These are phyloP conservation scores for Ogataea salicorniae DNA, from an alignment of 805 yeast genomes.

Conservation along the genomic window DNA sequence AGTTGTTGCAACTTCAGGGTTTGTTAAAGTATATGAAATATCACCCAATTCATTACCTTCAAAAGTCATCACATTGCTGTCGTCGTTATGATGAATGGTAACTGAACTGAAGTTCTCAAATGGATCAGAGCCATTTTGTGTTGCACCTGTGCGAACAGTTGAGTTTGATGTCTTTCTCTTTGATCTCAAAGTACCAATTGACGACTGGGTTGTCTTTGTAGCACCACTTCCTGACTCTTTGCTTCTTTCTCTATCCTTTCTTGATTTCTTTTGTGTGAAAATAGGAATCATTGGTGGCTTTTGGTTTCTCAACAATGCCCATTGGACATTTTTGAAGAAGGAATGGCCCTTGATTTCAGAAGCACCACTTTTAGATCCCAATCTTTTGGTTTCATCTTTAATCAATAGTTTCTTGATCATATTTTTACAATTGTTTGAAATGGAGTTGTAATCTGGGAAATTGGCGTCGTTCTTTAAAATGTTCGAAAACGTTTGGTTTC, in stretches of 20 bases:
- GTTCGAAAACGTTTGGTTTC: constrained; percentile 86
- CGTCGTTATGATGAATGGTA: constrained; percentile 69
- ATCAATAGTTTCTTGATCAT: constrained; percentile 75
- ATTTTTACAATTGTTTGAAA: constrained; percentile 72
- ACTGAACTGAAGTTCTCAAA: constrained; percentile 82
- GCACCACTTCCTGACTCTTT: background rate
- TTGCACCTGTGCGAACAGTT: constrained; percentile 12
- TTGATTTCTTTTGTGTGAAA: constrained; percentile 31
- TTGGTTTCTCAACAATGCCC: constrained; percentile 92
- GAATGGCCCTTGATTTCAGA: constrained; percentile 89
- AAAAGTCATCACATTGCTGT: constrained; percentile 43
- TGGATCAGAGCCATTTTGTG: constrained; percentile 48
- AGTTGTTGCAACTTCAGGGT: constrained; percentile 26
- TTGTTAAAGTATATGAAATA: constrained; percentile 51
- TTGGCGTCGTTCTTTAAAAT: constrained; percentile 78
- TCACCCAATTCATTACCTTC: constrained; percentile 45
- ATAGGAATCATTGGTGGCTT: constrained; percentile 96
- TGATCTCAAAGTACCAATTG: constrained; percentile 42
- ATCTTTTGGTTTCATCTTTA: constrained; percentile 82
- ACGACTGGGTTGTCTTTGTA: constrained; percentile 18
- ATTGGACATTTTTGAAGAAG: constrained; percentile 85
- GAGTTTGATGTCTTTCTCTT: constrained; percentile 29
- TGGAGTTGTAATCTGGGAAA: constrained; percentile 56
- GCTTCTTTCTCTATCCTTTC: constrained; percentile 13
- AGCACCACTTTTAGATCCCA: constrained; percentile 93